Conservation (phyloP, 2,329 filamentous ascomycete genomes). For the Trichoderma hamatum region DNA sequence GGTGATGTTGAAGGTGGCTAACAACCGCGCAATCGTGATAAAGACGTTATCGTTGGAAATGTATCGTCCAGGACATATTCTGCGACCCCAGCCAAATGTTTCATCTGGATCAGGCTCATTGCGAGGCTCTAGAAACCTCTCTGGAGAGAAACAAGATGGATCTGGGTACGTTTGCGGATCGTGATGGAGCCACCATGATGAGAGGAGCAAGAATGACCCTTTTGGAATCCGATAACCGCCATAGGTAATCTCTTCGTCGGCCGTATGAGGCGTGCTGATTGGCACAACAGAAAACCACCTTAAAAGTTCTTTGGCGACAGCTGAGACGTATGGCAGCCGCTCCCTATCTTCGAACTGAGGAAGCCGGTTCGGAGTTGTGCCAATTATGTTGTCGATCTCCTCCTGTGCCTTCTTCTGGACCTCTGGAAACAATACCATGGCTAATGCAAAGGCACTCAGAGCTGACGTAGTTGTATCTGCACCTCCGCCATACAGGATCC, state of each 20-base stretch:
- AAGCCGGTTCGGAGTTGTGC: not conserved
- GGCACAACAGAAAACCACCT: not conserved
- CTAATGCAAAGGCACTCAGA: not conserved
- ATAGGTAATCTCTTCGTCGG: not conserved
- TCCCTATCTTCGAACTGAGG: not conserved
- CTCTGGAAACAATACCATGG: not conserved
- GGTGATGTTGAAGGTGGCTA: conserved; percentile 2
- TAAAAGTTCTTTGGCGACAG: not conserved
- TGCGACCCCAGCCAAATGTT: conserved; percentile 15
- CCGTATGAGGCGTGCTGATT: not conserved
- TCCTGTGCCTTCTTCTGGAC: conserved; percentile 15
- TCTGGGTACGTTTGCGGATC: conserved; percentile 45
- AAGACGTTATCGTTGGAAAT: not conserved
- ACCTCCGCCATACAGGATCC: not conserved
- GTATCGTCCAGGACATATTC: conserved; percentile 17
- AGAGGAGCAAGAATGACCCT: not conserved
- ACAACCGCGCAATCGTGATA: not conserved
- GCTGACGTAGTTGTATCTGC: not conserved
- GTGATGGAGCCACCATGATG: not conserved
- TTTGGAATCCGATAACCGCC: conserved; percentile 13
- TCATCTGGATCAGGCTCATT: conserved; percentile 29
- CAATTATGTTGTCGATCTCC: conserved; percentile 13
- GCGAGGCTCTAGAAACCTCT: conserved; percentile 34
- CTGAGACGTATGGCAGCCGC: not conserved
- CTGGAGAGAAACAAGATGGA: conserved; percentile 36